phyloP scores from a whole-genome alignment of 176 grass and related monocot genomes.

The Coix lacrymajobi region DNA sequence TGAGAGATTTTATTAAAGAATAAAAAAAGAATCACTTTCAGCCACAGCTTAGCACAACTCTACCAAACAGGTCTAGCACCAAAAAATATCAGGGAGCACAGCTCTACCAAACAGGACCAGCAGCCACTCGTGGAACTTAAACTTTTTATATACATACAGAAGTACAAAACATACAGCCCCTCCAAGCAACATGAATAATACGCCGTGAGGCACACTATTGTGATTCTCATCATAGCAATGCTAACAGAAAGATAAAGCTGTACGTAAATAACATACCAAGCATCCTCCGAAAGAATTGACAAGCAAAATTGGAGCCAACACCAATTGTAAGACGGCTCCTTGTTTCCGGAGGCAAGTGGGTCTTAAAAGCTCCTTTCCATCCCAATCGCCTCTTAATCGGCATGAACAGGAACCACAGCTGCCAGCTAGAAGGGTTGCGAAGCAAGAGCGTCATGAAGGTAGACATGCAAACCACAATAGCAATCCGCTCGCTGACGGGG shows the following conservation, averaged over 20 bases:
- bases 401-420: constrained; percentile 46
- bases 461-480: constrained; percentile 37
- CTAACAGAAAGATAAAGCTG: constrained; percentile 50
- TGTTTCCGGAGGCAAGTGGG: constrained; percentile 44
- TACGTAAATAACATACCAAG: constrained; percentile 51
- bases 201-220: constrained; percentile 12
- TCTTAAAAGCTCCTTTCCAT: constrained; percentile 55
- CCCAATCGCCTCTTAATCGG: constrained; percentile 55
- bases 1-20: too few species aligned
- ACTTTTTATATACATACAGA: constrained; percentile 3
- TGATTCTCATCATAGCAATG: constrained; percentile 36
- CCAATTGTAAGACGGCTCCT: constrained; percentile 47
- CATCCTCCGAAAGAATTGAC: constrained; percentile 36
- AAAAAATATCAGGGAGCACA: too few species aligned
- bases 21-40: too few species aligned
- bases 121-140: neutral
- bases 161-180: neutral
- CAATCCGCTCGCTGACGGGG: constrained; percentile 31
- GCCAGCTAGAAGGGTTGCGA: constrained; percentile 49
- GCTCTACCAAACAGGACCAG: too few species aligned
- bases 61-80: too few species aligned
- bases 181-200: neutral
- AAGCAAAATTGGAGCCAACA: constrained; percentile 47
- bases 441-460: constrained; percentile 47
- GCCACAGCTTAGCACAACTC: too few species aligned